Base-by-base conservation (phyloP, 2,329 filamentous ascomycete genomes). In the Rutstroemia sydowiana region DNA sequence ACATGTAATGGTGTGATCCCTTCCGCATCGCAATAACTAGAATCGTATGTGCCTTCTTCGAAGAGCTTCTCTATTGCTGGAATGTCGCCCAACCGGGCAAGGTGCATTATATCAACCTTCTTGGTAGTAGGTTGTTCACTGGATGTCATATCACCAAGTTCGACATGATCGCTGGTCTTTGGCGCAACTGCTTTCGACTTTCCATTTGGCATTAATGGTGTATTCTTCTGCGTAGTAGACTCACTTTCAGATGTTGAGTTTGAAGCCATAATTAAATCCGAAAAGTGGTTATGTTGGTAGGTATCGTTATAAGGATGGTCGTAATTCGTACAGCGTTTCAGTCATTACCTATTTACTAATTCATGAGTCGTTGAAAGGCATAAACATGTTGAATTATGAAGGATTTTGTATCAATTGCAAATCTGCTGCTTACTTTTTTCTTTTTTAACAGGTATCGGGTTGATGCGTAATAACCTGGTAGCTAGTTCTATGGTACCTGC, bases 1-100 rank as follows among this genome's bases (percentile, higher is more conserved):
- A 96, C 92, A 76, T 97, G 93, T 69, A 98, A 72, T 57, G 93
- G 90, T 37, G 92, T 97, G 67, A 98, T 96, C 65, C 89, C 90
- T 70, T 98, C 90, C 50, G 87, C 87, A 66, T 98, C 93, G 51
- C 78, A 79, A 68, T 90, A 93, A 48, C 82, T 88, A 45, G 89
- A 88, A 68, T 89, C 87, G 68, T 79, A 88, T 62, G 87, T 88
- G 59, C 86, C 85, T 52, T 79, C 81, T 66, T 92, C 88, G 61
- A 96, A 95, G 47, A 98, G 76, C 73, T 84, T 90, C 73, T 95
- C 87, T 75, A 98, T 93, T 48, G 81, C 86, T 7, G 77, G 75
- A 55, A 96, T 81, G 66, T 98, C 90, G 52, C 95, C 93, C 60
- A 95, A 71, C 55, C 93, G 79, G 37, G 93, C 90, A 67, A 96